These are phyloP conservation scores for Bruguiera sexangula DNA, from an alignment of 345 rosid species.

Conservation along the genomic window DNA sequence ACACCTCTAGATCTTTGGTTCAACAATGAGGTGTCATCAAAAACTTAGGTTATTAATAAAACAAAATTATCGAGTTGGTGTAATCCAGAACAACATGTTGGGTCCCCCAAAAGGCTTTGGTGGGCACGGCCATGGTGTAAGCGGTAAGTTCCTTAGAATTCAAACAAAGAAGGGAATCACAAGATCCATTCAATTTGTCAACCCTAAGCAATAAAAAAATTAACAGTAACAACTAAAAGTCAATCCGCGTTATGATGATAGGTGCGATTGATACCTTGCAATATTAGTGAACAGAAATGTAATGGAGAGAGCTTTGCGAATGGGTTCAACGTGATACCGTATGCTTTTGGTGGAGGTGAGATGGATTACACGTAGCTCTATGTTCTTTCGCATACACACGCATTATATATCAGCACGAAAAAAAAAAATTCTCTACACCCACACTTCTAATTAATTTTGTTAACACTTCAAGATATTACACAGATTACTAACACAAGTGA, in stretches of 20 bases:
- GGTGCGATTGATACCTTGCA: conserved; percentile 2
- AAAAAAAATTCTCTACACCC: too few relatives aligned
- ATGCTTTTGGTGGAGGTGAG: too few relatives aligned
- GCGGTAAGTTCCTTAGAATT: neutral
- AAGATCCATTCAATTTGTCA: conserved; percentile 5
- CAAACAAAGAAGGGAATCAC: neutral
- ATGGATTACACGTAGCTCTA: too few relatives aligned
- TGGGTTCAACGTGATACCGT: too few relatives aligned
- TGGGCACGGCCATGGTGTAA: neutral
- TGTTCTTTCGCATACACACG: too few relatives aligned
- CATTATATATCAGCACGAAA: too few relatives aligned
- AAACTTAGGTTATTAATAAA: neutral
- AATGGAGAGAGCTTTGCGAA: too few relatives aligned
- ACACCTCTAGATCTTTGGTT: too few relatives aligned
- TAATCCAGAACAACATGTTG: neutral
- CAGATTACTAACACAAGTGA: too few relatives aligned
- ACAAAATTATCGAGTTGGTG: neutral
- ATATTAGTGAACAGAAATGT: neutral
- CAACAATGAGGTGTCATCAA: too few relatives aligned
- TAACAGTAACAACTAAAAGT: neutral
- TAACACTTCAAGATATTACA: too few relatives aligned
- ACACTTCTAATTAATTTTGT: too few relatives aligned
- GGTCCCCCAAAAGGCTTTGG: neutral
- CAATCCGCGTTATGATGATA: neutral
- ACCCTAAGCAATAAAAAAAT: neutral